Evolutionary conservation across 805 yeast genomes (phyloP).

Genomic region (Clavispora phyllophila): DNA sequence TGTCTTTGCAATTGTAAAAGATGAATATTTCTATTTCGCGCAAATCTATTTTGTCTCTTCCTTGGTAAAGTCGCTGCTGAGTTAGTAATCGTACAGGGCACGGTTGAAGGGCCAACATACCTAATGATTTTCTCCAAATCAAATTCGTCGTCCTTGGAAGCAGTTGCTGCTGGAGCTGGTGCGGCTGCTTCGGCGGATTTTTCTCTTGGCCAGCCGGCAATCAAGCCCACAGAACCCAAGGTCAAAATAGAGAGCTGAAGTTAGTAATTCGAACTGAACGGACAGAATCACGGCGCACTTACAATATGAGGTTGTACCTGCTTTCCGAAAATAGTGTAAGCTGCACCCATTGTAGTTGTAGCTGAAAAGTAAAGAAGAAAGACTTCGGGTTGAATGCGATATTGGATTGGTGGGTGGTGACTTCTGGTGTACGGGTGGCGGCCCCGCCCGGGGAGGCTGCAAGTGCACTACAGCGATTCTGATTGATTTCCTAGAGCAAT

Average conservation of each 20-base stretch:
- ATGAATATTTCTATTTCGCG: background rate
- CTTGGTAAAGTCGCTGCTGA: constrained; percentile 35
- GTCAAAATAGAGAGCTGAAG: constrained; percentile 38
- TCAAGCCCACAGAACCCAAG: constrained; percentile 34
- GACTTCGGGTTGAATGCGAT: background rate
- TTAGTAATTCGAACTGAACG: constrained; percentile 8
- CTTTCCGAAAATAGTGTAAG: constrained; percentile 40
- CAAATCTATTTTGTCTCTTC: constrained; percentile 32
- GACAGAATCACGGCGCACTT: constrained; percentile 16
- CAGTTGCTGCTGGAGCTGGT: constrained; percentile 17
- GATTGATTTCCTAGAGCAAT: too few species aligned
- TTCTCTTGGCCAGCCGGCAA: constrained; percentile 35
- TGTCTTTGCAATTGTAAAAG: too few species aligned
- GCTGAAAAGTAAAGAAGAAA: background rate
- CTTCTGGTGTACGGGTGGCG: constrained; percentile 7
- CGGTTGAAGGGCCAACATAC: constrained; percentile 24
- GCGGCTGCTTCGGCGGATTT: constrained; percentile 19
- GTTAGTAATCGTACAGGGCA: constrained; percentile 1
- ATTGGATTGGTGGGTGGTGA: background rate
- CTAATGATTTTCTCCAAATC: constrained; percentile 39
- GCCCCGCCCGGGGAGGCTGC: too few species aligned
- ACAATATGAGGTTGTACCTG: constrained; percentile 43
- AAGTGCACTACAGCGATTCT: too few species aligned
- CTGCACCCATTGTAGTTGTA: constrained; percentile 31
- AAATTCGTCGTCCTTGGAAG: constrained; percentile 35